Evolutionary conservation across 108 stramenopile genomes (phyloP).

Genomic region (Discostella stelligeroides): DNA sequence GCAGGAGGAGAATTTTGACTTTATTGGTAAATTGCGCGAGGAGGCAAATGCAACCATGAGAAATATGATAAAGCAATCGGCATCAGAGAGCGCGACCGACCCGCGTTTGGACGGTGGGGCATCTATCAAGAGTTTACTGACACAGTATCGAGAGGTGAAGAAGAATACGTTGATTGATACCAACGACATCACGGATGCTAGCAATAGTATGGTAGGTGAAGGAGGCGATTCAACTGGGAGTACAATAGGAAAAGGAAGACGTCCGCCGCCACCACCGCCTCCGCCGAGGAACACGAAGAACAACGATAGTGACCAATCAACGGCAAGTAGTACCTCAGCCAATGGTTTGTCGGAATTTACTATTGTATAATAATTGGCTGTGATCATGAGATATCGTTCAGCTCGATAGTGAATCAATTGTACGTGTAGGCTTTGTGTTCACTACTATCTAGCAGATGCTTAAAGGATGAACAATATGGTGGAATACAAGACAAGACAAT

Average conservation of each 20-base stretch:
- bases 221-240: not conserved
- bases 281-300: conserved; percentile 13
- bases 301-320: not conserved
- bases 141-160: conserved; percentile 51
- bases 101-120: conserved; percentile 50
- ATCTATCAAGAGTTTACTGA: conserved; percentile 46
- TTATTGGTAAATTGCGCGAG: conserved; percentile 29
- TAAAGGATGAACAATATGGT: too few species aligned
- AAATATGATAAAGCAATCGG: conserved; percentile 27
- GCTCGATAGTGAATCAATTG: too few species aligned
- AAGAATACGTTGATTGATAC: conserved; percentile 30
- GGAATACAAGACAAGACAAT: too few species aligned
- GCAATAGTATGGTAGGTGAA: not conserved
- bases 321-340: conserved; percentile 11
- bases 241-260: not conserved
- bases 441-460: too few species aligned
- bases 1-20: conserved; percentile 24
- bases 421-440: too few species aligned
- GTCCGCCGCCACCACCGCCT: conserved; percentile 35
- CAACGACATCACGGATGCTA: not conserved
- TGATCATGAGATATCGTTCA: not conserved
- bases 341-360: conserved; percentile 50
- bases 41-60: conserved; percentile 36
- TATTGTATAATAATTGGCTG: conserved; percentile 31
- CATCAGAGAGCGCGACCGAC: conserved; percentile 12